Evolutionary conservation across 306 rosid species (phyloP), one percentile per base, ranked within the genome.

Genomic region (Corylus americana): DNA sequence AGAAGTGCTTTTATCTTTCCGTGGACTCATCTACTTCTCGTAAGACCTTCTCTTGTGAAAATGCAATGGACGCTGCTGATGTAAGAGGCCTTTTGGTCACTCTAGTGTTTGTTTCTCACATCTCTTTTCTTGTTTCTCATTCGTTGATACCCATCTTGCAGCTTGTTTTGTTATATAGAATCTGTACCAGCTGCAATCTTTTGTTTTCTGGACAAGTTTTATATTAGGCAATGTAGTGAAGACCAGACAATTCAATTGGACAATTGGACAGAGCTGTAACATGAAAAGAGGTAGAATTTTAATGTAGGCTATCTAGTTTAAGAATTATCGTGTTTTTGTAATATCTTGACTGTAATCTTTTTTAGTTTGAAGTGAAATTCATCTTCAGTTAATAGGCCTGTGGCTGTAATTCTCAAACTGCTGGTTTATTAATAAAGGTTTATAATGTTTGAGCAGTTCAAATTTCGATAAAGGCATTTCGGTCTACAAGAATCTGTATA

Each of bases 241-340:
- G 87, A 70, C 77, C 92, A 80, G 80, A 83, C 81, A 61, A 63
- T 77, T 57, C 88, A 81, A 83, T 71, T 85, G 90, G 77, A 81
- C 85, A 82, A 73, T 79, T 85, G 87, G 85, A 84, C 86, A 78
- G 87, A 85, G 77, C 89, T 85, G 84, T 89, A 86, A 85, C 85
- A 71, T 82, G 88, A 85, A 86, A 84, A 91, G 75, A 82, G 76
- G 86, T 88, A 87, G 55, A 37, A 45, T 51, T 85, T 80, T 88
- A 72, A 45, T 79, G 84, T 88, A 85, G 90, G 77, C 73, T 83
- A 74, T 82, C 58, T 66, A 66, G 74, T 68, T 69, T 69, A 75
- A 59, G 55, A 62, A 69, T 79, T 84, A 73, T 81, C 74, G 79
- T 77, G 84, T 73, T 83, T 86, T 91, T 85, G 86, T 89, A 77